Evolutionary conservation across 257 asterid genomes (phyloP), one percentile per base, ranked within the genome.

Genomic region (Solanum lycopersicoides): DNA sequence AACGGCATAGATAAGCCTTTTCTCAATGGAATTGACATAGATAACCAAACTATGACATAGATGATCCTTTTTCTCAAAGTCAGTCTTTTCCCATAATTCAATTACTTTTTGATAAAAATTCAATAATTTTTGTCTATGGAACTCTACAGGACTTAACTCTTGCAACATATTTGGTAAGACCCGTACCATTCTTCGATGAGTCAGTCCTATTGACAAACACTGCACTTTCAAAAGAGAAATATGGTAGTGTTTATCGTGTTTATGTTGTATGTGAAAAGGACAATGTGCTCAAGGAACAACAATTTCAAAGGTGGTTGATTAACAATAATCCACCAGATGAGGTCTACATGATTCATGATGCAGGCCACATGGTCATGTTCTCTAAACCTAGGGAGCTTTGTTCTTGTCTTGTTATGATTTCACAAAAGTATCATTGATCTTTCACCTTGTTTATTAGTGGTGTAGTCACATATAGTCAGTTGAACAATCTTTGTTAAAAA

Each of bases 341-440:
- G 47, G 93, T 89, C 60, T 86, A 88, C 77, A 5, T 87, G 44
- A 90, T 93, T 30, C 18, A 3, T 23, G 87, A 88, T 41, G 88
- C 94, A 7, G 93, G 90, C 89, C 94, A 92, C 60, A 92, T 93
- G 94, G 88, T 77, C 28, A 92, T 92, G 92, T 84, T 93, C 75
- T 91, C 93, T 9, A 90, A 90, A 89, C 56, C 91, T n/a, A 60
- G 12, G 4, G 91, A 92, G 25, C n/a, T 92, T n/a, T 90, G 80
- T 73, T 80, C 76, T 45, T 89, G 50, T 82, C 79, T 93, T 79
- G 84, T 68, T 60, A 82, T 86, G 35, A 45, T 91, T 6, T 86
- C 88, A 7, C 65, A 90, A 44, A 88, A 91, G 53, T 41, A 9
- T 9, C 12, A 42, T 42, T 42, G 83, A 75, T 41, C 5, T 73